These are phyloP conservation scores for Abelmoschus esculentus DNA, from an alignment of 345 rosid species.

Conservation along the genomic window DNA sequence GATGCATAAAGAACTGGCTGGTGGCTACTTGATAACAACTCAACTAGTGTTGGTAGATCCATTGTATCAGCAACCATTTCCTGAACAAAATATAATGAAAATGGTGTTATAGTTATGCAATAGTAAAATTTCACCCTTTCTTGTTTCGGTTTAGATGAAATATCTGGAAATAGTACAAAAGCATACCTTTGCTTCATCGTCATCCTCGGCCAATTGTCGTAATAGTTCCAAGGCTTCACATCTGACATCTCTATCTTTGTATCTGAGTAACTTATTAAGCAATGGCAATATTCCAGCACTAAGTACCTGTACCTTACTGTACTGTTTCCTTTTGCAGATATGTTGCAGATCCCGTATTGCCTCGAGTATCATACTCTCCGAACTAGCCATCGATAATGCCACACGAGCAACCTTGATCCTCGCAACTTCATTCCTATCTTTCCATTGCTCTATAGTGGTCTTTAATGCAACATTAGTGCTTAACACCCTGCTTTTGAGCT, in stretches of 20 bases:
- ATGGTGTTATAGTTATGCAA: not conserved
- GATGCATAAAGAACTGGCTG: slow-evolving; percentile 44
- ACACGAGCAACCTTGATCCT: slow-evolving; percentile 64
- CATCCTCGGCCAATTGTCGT: slow-evolving; percentile 40
- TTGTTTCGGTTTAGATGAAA: not conserved
- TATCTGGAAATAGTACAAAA: slow-evolving; percentile 10
- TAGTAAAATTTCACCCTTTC: not conserved
- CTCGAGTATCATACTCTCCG: slow-evolving; percentile 56
- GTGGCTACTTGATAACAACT: slow-evolving; percentile 62
- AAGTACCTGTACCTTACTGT: slow-evolving; percentile 43
- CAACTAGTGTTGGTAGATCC: slow-evolving; percentile 40
- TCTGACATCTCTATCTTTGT: slow-evolving; percentile 49
- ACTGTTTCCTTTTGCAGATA: slow-evolving; percentile 44
- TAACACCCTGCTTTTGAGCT: slow-evolving; percentile 32
- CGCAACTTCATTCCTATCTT: slow-evolving; percentile 58
- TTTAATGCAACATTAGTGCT: slow-evolving; percentile 53
- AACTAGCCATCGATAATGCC: slow-evolving; percentile 64
- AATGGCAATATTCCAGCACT: slow-evolving; percentile 54
- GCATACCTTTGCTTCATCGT: slow-evolving; percentile 56
- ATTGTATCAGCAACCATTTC: slow-evolving; percentile 46
- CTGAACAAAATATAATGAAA: slow-evolving; percentile 27
- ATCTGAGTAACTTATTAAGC: slow-evolving; percentile 38
- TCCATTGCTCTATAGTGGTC: slow-evolving; percentile 78
- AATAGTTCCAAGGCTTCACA: slow-evolving; percentile 52
- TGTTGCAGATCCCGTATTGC: slow-evolving; percentile 57